A percentile compares a stretch with the other conserved stretches of the same genome.
Conservation (phyloP, 176 grass and related monocot species). For the Aegilops bicornis region DNA sequence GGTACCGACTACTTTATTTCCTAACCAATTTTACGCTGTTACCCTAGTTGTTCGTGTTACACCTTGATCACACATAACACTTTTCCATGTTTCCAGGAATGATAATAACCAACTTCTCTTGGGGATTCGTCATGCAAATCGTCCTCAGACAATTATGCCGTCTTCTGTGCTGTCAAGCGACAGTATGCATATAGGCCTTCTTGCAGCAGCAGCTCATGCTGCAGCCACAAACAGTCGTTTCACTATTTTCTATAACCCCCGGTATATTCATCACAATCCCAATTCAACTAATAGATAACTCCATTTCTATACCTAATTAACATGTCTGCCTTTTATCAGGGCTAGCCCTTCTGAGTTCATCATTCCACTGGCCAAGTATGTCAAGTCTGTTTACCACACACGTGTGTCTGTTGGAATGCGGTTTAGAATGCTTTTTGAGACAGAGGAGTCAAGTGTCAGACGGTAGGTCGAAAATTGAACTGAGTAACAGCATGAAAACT, state of each 20-base stretch:
- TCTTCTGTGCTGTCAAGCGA: constrained; percentile 92
- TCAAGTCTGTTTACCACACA: constrained; percentile 91
- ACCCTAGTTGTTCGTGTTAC: background rate
- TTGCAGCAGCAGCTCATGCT: constrained; percentile 95
- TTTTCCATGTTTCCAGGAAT: constrained; percentile 53
- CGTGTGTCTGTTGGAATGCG: constrained; percentile 92
- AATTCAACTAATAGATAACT: background rate
- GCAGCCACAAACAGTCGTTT: constrained; percentile 95
- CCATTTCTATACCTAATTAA: constrained; percentile 23
- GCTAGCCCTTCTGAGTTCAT: constrained; percentile 97
- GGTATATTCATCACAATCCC: constrained; percentile 39
- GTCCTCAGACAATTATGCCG: constrained; percentile 85
- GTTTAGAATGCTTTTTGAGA: constrained; percentile 99
- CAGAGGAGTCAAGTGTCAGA: constrained; percentile 88
- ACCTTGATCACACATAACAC: background rate
- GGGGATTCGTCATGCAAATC: constrained; percentile 86
- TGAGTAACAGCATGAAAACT: constrained; percentile 4
- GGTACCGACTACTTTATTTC: constrained; percentile 37
- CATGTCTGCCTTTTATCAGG: constrained; percentile 37
- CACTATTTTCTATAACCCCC: constrained; percentile 94
- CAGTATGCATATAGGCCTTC: constrained; percentile 99
- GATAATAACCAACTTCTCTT: constrained; percentile 90
- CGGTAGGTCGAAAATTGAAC: constrained; percentile 52
- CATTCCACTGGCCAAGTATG: constrained; percentile 93
- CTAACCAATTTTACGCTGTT: background rate